A percentile compares a stretch with the other conserved stretches of the same genome.
These are phyloP conservation scores for Erythrophleum fordii DNA, from an alignment of 306 rosid genomes.

Conservation along the genomic window DNA sequence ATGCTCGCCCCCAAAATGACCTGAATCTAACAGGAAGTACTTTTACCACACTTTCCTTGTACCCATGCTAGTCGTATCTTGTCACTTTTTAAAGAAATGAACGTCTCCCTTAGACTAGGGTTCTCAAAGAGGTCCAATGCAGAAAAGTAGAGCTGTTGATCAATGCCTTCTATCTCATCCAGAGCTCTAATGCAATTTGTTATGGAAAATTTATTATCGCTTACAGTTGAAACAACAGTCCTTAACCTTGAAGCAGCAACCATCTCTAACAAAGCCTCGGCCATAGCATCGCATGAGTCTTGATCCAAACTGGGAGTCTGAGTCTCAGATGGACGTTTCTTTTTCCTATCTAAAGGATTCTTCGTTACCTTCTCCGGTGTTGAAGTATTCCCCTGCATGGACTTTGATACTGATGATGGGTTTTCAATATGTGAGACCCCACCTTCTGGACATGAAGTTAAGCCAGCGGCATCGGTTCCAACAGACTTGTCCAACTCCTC, in stretches of 20 bases:
- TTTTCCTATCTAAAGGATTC: slow-evolving; percentile 58
- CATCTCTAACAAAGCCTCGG: slow-evolving; percentile 72
- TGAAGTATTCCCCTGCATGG: slow-evolving; percentile 44
- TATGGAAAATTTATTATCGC: slow-evolving; percentile 66
- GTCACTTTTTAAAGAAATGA: slow-evolving; percentile 65
- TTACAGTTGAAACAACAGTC: slow-evolving; percentile 41
- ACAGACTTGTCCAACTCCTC: slow-evolving; percentile 66
- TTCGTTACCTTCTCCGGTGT: slow-evolving; percentile 51
- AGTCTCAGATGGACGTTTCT: slow-evolving; percentile 63
- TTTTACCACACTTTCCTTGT: slow-evolving; percentile 64
- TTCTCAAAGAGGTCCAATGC: slow-evolving; percentile 80
- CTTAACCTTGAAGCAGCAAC: slow-evolving; percentile 64
- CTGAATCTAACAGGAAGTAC: slow-evolving; percentile 26
- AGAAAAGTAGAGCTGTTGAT: slow-evolving; percentile 63
- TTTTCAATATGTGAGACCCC: slow-evolving; percentile 48
- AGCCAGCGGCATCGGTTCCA: slow-evolving; percentile 41
- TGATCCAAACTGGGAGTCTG: slow-evolving; percentile 53
- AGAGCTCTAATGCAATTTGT: slow-evolving; percentile 74
- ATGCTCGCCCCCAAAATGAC: slow-evolving; percentile 27
- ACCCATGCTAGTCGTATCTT: slow-evolving; percentile 67
- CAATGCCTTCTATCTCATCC: slow-evolving; percentile 71
- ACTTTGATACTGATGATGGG: slow-evolving; percentile 46
- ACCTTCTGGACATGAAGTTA: slow-evolving; percentile 52
- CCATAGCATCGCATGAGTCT: slow-evolving; percentile 61
- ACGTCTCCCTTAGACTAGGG: slow-evolving; percentile 72